Evolutionary conservation across 2,329 filamentous ascomycete genomes (phyloP).

Genomic region (Xylaria sp.): DNA sequence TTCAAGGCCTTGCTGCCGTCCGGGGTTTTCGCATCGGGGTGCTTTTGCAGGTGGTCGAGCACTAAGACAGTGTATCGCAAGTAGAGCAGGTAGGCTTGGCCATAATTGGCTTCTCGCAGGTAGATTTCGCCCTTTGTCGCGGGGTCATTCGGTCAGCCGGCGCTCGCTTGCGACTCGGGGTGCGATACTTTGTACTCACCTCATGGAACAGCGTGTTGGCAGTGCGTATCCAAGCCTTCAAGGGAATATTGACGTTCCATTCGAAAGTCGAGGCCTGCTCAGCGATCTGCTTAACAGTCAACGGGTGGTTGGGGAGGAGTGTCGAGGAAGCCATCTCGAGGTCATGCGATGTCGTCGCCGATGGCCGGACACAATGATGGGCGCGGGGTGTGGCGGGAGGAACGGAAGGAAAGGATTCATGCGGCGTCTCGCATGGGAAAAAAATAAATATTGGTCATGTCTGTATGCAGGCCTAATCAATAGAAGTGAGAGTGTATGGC

Average conservation of each 20-base stretch:
- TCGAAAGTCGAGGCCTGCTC: constrained; percentile 76
- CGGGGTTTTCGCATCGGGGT: constrained; percentile 73
- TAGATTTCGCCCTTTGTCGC: constrained; percentile 75
- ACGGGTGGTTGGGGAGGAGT: constrained; percentile 51
- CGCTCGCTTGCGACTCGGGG: neutral
- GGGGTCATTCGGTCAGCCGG: constrained; percentile 10
- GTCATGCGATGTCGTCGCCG: constrained; percentile 6
- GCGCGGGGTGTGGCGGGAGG: constrained; percentile 1
- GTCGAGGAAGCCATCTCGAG: constrained; percentile 32
- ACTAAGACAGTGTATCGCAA: constrained; percentile 88
- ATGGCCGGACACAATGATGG: constrained; percentile 5
- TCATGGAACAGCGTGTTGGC: constrained; percentile 80
- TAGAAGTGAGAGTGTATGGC: too few species aligned
- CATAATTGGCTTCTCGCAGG: constrained; percentile 80
- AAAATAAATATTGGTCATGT: constrained; percentile 1
- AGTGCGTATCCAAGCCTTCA: constrained; percentile 81
- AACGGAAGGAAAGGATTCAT: constrained; percentile 10
- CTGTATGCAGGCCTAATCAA: neutral
- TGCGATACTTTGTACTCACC: constrained; percentile 50
- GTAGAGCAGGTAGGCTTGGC: constrained; percentile 88
- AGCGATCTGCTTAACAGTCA: constrained; percentile 77
- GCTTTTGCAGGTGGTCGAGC: constrained; percentile 70
- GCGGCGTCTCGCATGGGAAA: neutral
- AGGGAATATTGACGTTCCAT: constrained; percentile 74
- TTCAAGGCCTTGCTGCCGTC: constrained; percentile 66